These are phyloP conservation scores for Diaporthe batatas DNA, from an alignment of 2,329 filamentous ascomycete genomes.

Conservation along the genomic window DNA sequence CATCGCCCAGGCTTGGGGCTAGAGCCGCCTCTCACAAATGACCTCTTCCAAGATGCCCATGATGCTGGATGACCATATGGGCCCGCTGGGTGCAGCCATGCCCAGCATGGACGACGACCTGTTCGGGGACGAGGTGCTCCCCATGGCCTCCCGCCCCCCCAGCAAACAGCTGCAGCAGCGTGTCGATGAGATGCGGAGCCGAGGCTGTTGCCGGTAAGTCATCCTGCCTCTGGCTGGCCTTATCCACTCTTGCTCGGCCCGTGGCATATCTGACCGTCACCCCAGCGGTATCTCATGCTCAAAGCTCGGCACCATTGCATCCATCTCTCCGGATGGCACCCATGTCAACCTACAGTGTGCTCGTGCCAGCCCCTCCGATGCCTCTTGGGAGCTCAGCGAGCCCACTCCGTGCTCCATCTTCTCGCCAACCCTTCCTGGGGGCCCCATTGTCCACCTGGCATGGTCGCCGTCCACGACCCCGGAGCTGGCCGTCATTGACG, in stretches of 20 bases:
- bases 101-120: slow-evolving; percentile 78
- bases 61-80: slow-evolving; percentile 69
- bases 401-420: slow-evolving; percentile 75
- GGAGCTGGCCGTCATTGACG: slow-evolving; percentile 87
- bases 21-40: slow-evolving; percentile 45
- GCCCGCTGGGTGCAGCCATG: slow-evolving; percentile 64
- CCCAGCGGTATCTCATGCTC: slow-evolving; percentile 88
- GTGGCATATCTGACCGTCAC: slow-evolving; percentile 43
- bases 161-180: slow-evolving; percentile 78
- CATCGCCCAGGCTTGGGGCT: neutral
- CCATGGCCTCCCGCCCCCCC: slow-evolving; percentile 61
- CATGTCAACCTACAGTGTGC: slow-evolving; percentile 81
- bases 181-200: slow-evolving; percentile 80
- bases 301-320: slow-evolving; percentile 86
- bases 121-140: slow-evolving; percentile 54
- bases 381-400: slow-evolving; percentile 81
- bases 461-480: slow-evolving; percentile 81
- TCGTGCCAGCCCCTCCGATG: slow-evolving; percentile 75
- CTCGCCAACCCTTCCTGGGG: slow-evolving; percentile 71
- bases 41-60: slow-evolving; percentile 58
- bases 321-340: slow-evolving; percentile 79
- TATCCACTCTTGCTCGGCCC: neutral
- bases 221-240: slow-evolving; percentile 22
- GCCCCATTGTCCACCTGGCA: slow-evolving; percentile 81
- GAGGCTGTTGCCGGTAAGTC: slow-evolving; percentile 85